phyloP scores from a whole-genome alignment of 805 yeast genomes.

The Spathaspora hagerdaliae region DNA sequence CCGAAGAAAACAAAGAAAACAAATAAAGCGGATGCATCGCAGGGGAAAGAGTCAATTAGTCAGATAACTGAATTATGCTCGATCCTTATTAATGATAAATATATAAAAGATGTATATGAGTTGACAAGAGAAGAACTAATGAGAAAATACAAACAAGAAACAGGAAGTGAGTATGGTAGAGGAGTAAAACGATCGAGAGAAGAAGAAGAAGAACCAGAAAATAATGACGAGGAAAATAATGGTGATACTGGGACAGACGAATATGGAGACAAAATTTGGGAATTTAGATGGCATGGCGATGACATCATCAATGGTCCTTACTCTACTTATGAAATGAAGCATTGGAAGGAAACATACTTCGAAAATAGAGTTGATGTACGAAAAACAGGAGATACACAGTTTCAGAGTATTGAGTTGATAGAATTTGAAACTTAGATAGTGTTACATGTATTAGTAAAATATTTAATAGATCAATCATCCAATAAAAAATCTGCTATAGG shows the following conservation, averaged over 20 bases:
- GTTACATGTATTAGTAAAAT: neutral
- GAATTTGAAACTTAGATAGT: conserved; percentile 7
- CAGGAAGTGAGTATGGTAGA: conserved; percentile 19
- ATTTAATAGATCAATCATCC: conserved; percentile 7
- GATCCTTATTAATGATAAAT: conserved; percentile 36
- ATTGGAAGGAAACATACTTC: conserved; percentile 52
- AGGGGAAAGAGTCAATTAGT: conserved; percentile 19
- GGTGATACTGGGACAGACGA: conserved; percentile 4
- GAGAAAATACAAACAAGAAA: conserved; percentile 22
- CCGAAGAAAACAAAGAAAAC: conserved; percentile 16
- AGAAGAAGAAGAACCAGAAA: conserved; percentile 13
- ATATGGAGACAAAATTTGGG: conserved; percentile 36
- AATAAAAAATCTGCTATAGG: conserved; percentile 59
- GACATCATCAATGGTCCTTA: conserved; percentile 46
- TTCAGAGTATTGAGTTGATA: conserved; percentile 20
- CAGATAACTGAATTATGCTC: conserved; percentile 50
- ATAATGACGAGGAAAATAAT: conserved; percentile 10
- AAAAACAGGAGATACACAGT: conserved; percentile 19
- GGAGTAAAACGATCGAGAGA: conserved; percentile 15
- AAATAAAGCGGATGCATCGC: neutral
- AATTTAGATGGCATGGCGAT: conserved; percentile 34
- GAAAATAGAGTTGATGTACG: conserved; percentile 42
- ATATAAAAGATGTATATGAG: conserved; percentile 46
- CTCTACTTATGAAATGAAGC: conserved; percentile 50
- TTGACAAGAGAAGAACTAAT: conserved; percentile 52